These are phyloP conservation scores for Chaetoceros muelleri DNA, from an alignment of 108 stramenopile genomes.

Conservation along the genomic window DNA sequence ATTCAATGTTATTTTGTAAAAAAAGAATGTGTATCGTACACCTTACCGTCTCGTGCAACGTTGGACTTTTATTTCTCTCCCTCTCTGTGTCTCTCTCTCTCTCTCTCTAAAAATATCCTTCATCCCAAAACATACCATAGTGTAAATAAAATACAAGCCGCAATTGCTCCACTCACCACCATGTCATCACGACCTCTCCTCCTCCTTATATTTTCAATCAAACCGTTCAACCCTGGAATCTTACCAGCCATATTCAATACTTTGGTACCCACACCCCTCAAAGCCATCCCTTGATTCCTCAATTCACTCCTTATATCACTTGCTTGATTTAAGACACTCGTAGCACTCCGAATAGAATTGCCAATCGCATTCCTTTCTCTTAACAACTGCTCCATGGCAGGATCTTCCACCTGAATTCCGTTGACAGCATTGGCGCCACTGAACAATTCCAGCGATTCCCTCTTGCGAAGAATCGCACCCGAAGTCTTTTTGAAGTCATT, in stretches of 20 bases:
- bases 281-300: constrained; percentile 43
- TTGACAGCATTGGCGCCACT: constrained; percentile 26
- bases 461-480: constrained; percentile 32
- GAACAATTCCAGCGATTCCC: constrained; percentile 63
- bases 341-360: constrained; percentile 58
- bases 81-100: no score
- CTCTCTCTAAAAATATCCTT: no score
- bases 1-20: no score
- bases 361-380: constrained; percentile 70
- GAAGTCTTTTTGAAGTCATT: constrained; percentile 65
- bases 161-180: constrained; percentile 75
- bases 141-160: constrained; percentile 75
- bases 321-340: constrained; percentile 57
- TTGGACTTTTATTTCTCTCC: no score
- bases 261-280: constrained; percentile 38
- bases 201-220: constrained; percentile 64
- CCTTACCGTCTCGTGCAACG: no score
- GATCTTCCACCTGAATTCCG: constrained; percentile 14
- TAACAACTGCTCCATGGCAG: constrained; percentile 67
- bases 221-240: constrained; percentile 67
- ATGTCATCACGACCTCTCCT: constrained; percentile 68
- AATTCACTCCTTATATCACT: constrained; percentile 49
- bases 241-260: constrained; percentile 54
- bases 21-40: no score
- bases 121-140: constrained; percentile 82